Evolutionary conservation across 257 asterid genomes (phyloP).

Genomic region (Cinchona pubescens): DNA sequence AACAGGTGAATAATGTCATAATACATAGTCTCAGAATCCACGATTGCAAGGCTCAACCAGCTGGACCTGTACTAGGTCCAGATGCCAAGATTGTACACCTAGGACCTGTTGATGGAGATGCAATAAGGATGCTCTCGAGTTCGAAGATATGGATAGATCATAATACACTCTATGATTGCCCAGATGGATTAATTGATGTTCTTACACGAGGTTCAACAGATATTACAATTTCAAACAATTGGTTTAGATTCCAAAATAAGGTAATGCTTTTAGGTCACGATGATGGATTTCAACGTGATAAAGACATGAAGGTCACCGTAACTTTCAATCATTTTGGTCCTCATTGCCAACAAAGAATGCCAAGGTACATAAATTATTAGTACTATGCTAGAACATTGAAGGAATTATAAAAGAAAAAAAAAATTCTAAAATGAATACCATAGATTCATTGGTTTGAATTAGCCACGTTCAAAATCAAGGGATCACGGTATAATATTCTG

Average conservation of each 20-base stretch:
- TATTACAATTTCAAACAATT: slow-evolving; percentile 71
- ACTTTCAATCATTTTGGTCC: slow-evolving; percentile 88
- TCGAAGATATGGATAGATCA: slow-evolving; percentile 80
- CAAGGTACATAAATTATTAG: slow-evolving; percentile 45
- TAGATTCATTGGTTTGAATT: too few relatives aligned
- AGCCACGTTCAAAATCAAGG: too few relatives aligned
- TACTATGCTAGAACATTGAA: background rate
- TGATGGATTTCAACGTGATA: slow-evolving; percentile 58
- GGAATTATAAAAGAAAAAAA: background rate
- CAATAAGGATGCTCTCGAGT: slow-evolving; percentile 55
- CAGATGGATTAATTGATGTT: slow-evolving; percentile 75
- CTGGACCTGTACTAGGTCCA: slow-evolving; percentile 57
- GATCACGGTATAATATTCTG: too few relatives aligned
- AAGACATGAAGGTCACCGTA: slow-evolving; percentile 73
- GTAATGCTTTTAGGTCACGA: slow-evolving; percentile 86
- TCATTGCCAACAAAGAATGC: slow-evolving; percentile 73
- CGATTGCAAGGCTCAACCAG: slow-evolving; percentile 51
- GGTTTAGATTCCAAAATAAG: slow-evolving; percentile 67
- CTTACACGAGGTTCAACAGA: slow-evolving; percentile 73
- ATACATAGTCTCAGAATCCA: slow-evolving; percentile 68
- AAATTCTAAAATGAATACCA: too few relatives aligned
- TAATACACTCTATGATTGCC: slow-evolving; percentile 56
- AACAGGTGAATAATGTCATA: slow-evolving; percentile 66
- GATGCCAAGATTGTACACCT: slow-evolving; percentile 30
- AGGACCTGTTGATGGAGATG: slow-evolving; percentile 74